A percentile compares a stretch with the other conserved stretches of the same genome.
phyloP scores from a whole-genome alignment of 192 early-diverging fungal genomes.

The Entomortierella beljakovae region DNA sequence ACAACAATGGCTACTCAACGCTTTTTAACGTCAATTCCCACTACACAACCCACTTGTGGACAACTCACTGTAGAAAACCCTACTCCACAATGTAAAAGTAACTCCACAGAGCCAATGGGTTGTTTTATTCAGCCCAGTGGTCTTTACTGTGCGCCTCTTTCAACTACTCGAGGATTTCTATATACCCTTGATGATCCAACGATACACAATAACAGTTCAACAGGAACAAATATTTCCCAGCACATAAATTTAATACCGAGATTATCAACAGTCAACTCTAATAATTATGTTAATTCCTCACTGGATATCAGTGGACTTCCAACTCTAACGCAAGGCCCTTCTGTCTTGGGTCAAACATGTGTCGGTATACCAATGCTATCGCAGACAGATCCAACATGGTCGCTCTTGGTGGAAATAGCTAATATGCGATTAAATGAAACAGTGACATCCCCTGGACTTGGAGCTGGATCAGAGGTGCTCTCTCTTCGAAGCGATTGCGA shows the following conservation, averaged over 20 bases:
- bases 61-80: slow-evolving; percentile 11
- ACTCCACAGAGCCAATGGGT: neutral
- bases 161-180: slow-evolving; percentile 45
- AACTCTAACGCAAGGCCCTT: slow-evolving; percentile 1
- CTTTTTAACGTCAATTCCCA: slow-evolving; percentile 21
- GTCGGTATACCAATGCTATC: slow-evolving; percentile 10
- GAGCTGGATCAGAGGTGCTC: slow-evolving; percentile 19
- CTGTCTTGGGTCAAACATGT: slow-evolving; percentile 22
- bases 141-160: slow-evolving; percentile 28
- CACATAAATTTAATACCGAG: neutral
- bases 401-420: slow-evolving; percentile 16
- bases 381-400: neutral
- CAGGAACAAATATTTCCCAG: neutral
- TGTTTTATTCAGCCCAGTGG: slow-evolving; percentile 41
- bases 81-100: slow-evolving; percentile 11
- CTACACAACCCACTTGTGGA: slow-evolving; percentile 35
- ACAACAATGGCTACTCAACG: neutral
- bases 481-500: slow-evolving; percentile 27
- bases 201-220: neutral
- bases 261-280: neutral
- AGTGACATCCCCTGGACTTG: slow-evolving; percentile 9
- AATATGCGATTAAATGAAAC: slow-evolving; percentile 16
- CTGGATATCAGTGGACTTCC: slow-evolving; percentile 23
- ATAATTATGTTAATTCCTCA: neutral
- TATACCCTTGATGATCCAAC: slow-evolving; percentile 21